Conservation (phyloP, 1,284 basidiomycete species). For the Rhodofomes roseus region DNA sequence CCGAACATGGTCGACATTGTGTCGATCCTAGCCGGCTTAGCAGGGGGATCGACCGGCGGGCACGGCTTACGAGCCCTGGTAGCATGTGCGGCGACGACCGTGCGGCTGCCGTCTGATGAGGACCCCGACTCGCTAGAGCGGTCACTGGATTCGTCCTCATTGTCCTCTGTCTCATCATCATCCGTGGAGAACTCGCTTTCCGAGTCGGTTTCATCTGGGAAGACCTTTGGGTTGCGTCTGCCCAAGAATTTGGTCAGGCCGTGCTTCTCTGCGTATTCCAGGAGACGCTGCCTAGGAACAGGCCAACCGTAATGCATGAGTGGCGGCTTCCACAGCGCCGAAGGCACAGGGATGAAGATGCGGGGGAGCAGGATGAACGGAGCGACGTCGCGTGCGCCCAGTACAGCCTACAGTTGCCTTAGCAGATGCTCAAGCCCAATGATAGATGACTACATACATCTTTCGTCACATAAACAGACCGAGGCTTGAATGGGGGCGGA, state of each 20-base stretch:
- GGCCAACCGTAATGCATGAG: not conserved
- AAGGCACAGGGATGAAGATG: not conserved
- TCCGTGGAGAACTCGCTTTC: not conserved
- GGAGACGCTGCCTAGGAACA: not conserved
- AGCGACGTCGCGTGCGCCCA: not conserved
- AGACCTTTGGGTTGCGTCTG: not conserved
- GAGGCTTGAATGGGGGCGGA: too few relatives aligned
- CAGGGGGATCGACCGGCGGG: too few relatives aligned
- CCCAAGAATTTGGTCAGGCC: not conserved
- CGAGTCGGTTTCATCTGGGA: not conserved
- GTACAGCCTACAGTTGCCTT: not conserved
- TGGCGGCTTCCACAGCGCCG: not conserved
- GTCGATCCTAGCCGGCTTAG: too few relatives aligned
- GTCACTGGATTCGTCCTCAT: too few relatives aligned
- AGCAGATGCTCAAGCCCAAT: too few relatives aligned
- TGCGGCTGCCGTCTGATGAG: not conserved
- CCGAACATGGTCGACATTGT: not conserved
- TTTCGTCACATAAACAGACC: too few relatives aligned
- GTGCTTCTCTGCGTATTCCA: not conserved
- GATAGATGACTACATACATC: too few relatives aligned
- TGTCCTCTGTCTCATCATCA: not conserved
- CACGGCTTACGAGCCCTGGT: too few relatives aligned
- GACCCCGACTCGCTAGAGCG: too few relatives aligned
- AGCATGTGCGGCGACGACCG: too few relatives aligned
- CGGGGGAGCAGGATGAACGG: not conserved